These are phyloP conservation scores for Haplographium delicatum DNA, from an alignment of 495 filamentous ascomycete genomes.

Conservation along the genomic window DNA sequence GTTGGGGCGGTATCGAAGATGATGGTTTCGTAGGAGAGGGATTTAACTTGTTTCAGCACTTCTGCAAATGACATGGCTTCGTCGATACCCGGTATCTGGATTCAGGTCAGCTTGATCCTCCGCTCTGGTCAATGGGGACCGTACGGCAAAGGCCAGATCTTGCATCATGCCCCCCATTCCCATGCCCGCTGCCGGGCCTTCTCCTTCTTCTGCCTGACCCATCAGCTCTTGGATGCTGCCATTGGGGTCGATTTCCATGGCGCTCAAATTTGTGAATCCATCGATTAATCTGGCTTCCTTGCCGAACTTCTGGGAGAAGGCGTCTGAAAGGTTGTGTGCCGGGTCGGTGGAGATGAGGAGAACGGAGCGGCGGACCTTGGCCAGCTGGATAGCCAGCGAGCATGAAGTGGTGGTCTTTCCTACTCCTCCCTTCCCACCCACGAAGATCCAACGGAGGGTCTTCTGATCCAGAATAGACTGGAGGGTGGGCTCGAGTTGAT, in stretches of 20 bases:
- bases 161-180: slow-evolving; percentile 62
- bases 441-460: slow-evolving; percentile 97
- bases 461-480: slow-evolving; percentile 92
- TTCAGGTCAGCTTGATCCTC: neutral
- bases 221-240: slow-evolving; percentile 95
- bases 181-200: slow-evolving; percentile 53
- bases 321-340: slow-evolving; percentile 96
- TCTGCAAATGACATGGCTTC: slow-evolving; percentile 99
- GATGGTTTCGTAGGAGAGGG: slow-evolving; percentile 96
- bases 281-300: slow-evolving; percentile 93
- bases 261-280: slow-evolving; percentile 89
- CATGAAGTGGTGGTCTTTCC: slow-evolving; percentile 99
- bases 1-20: slow-evolving; percentile 99
- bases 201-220: slow-evolving; percentile 67
- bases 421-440: slow-evolving; percentile 98
- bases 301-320: slow-evolving; percentile 97
- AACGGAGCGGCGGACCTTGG: slow-evolving; percentile 90
- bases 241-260: slow-evolving; percentile 99
- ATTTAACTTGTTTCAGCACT: slow-evolving; percentile 98
- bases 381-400: slow-evolving; percentile 96
- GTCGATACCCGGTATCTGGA: slow-evolving; percentile 93
- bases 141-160: slow-evolving; percentile 59
- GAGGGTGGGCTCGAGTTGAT: slow-evolving; percentile 82
- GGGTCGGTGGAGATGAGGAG: slow-evolving; percentile 98
- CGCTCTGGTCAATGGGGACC: slow-evolving; percentile 16